Evolutionary conservation across 208 protist genomes (phyloP).

Genomic region (Entamoeba moshkovskii): DNA sequence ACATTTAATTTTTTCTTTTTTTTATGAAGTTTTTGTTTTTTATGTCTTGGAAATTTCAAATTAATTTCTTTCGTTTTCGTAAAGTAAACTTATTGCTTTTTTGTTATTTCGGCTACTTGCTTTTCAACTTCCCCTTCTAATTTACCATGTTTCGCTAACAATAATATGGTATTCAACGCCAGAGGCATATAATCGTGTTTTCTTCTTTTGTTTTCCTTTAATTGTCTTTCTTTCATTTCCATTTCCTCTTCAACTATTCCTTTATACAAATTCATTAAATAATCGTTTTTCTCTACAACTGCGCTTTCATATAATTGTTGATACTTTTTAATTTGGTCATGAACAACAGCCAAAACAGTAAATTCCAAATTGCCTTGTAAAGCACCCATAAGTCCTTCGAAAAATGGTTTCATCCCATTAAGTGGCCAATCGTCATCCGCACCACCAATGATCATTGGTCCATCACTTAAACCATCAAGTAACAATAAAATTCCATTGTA

Average conservation of each 20-base stretch:
- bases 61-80: no score
- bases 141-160: not conserved
- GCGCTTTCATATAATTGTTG: not conserved
- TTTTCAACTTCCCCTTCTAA: not conserved
- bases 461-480: not conserved
- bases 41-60: no score
- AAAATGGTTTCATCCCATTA: not conserved
- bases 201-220: not conserved
- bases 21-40: no score
- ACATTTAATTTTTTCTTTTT: no score
- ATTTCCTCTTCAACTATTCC: not conserved
- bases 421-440: not conserved
- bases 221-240: not conserved
- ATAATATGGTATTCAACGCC: not conserved
- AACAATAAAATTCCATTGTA: conserved; percentile 2
- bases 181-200: conserved; percentile 6
- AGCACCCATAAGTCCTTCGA: not conserved
- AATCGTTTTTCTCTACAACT: not conserved
- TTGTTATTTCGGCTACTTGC: not conserved
- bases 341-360: not conserved
- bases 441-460: not conserved
- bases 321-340: not conserved
- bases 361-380: not conserved
- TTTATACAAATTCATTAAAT: not conserved
- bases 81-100: not conserved